Base-by-base conservation (phyloP, 768 basidiomycete genomes). In the Tricholoma terreum region DNA sequence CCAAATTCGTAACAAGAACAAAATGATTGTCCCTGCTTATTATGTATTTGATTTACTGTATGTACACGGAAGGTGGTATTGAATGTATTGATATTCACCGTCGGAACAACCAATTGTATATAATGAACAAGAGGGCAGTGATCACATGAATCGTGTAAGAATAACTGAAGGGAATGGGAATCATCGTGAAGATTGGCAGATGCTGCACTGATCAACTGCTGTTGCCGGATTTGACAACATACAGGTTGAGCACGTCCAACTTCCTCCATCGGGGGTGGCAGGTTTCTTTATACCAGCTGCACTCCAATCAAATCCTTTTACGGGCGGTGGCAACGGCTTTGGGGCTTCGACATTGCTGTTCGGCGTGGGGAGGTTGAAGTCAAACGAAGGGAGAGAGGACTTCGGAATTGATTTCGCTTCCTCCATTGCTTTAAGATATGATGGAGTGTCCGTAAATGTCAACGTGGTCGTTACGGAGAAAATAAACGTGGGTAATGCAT, bases 201-300 rank as follows among this genome's bases (percentile, higher is more conserved):
- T 54, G 15, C 61, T 64, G 67, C 84, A 85, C 64, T 84, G 77
- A 4, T 70, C 72, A 31, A 61, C 65, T 35, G 69, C 77, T 19
- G 70, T 69, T 17, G 73, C 72, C 17, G 77, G 73, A 66, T 85
- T 89, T 42, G 65, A 60, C 52, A 85, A 62, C 66, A 70, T 73
- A 58, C 90, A 92, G 3, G 68, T 61, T 0, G 68, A 70, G 65
- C 89, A 91, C 14, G 61, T 80, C 89, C 89, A 90, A n/a, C 59
- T 62, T 15, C 61, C 60, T 50, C 65, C 63, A 19, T 62, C 69
- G 46, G 61, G 65, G 5, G 57, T 58, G 11, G 65, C 57, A 5
- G 84, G 80, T 2, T 77, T 67, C 60, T 80, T 85, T 54, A 81
- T 67, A 3, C 85, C 87, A 0, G 84, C 84, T 9, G 83, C 84